Evolutionary conservation across 2,329 filamentous ascomycete species (phyloP).

Genomic region (Pezizomycotina sp.): DNA sequence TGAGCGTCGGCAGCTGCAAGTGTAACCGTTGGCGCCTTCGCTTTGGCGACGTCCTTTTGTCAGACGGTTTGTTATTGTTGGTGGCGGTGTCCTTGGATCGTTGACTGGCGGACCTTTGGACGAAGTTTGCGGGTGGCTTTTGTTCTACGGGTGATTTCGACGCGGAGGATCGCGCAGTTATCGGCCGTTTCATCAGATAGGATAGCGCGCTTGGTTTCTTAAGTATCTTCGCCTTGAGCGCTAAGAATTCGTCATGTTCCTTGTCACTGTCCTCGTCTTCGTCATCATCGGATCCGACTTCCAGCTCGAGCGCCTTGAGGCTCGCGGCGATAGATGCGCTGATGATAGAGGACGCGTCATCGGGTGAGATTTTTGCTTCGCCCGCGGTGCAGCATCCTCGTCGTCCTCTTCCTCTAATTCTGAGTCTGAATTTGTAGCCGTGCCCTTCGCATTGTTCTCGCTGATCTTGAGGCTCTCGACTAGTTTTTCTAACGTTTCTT

Average conservation of each 20-base stretch:
- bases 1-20: conserved; percentile 12
- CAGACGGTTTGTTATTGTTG: too few relatives aligned
- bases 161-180: too few relatives aligned
- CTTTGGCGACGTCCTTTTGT: too few relatives aligned
- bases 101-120: too few relatives aligned
- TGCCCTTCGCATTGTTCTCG: conserved; percentile 10
- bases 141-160: too few relatives aligned
- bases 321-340: conserved; percentile 9
- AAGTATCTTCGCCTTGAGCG: too few relatives aligned
- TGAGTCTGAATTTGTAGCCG: conserved; percentile 3
- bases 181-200: too few relatives aligned
- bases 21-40: not conserved
- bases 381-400: conserved; percentile 2
- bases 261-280: conserved; percentile 17
- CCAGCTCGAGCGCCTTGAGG: conserved; percentile 8
- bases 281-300: conserved; percentile 18
- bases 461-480: conserved; percentile 18
- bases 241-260: too few relatives aligned
- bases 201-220: too few relatives aligned
- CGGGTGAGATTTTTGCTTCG: conserved; percentile 2
- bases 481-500: conserved; percentile 11
- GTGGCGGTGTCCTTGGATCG: too few relatives aligned
- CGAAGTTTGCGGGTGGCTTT: too few relatives aligned
- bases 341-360: conserved; percentile 7
- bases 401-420: conserved; percentile 1